Evolutionary conservation across 1,284 basidiomycete species (phyloP), one percentile per base, ranked within the genome.

Genomic region (Ustilago curta): DNA sequence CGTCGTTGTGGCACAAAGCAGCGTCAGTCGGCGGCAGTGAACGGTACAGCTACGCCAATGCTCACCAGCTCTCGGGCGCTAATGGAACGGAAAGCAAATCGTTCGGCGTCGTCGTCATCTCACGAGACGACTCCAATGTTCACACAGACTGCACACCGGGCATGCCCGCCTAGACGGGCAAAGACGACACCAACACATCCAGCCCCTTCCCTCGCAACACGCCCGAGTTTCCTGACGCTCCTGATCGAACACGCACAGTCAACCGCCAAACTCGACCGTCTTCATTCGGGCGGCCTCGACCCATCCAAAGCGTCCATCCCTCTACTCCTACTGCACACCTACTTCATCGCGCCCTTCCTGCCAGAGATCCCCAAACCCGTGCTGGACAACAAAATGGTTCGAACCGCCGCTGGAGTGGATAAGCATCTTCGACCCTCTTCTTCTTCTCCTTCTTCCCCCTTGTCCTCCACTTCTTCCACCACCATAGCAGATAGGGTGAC

Each of bases 311-410:
- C 69, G 9, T 76, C 77, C 1, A 57, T 78, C 12, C 77, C 72
- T 1, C 54, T 80, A 9, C 51, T 80, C 1, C 60, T 80, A 21
- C 61, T 79, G 14, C 78, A 80, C 44, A 81, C 79, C 16, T 81
- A 81, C 62, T 81, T 81, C 45, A 65, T 81, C 55, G 77, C 78
- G 0, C 79, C 79, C 5, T 81, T 80, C 54, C 37, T 74, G n/a
- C 73, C 70, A 6, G 70, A 67, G 47, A 70, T 74, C 37, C 60
- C 74, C 19, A 58, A 64, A 43, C 44, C 59, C 8, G 47, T 65
- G 16, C 48, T 68, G 11, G 61, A 73, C 56, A 65, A 78, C 47
- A 25, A 59, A 23, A 50, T 67, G 23, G 53, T 60, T 8, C 63
- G 65, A 2, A 45, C 52, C 18, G 67, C 63, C 16, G 66, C 71